phyloP scores from a whole-genome alignment of 1,284 basidiomycete species.

The Cryptococcus neoformans region DNA sequence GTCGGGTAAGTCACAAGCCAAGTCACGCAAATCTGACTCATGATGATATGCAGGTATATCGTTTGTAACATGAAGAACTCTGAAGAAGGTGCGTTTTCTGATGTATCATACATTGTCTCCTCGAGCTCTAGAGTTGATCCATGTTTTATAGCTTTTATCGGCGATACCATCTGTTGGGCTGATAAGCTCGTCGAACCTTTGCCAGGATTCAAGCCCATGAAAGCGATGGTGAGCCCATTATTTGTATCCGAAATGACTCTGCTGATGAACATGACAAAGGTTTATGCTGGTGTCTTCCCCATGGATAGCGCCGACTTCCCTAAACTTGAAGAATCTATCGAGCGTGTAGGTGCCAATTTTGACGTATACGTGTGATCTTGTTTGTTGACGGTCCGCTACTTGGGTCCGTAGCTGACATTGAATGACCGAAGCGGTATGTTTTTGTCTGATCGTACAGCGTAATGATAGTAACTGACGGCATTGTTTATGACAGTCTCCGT shows the following conservation, averaged over 20 bases:
- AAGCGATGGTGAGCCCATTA: slow-evolving; percentile 72
- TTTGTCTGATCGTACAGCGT: neutral
- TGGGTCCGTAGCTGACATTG: slow-evolving; percentile 28
- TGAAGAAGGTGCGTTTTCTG: slow-evolving; percentile 67
- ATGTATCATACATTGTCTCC: neutral
- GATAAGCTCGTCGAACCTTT: slow-evolving; percentile 77
- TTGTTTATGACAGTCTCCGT: slow-evolving; percentile 89
- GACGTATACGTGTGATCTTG: neutral
- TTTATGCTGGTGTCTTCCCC: slow-evolving; percentile 94
- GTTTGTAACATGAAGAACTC: slow-evolving; percentile 98
- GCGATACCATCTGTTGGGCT: slow-evolving; percentile 83
- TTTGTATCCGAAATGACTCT: neutral
- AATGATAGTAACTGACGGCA: slow-evolving; percentile 58
- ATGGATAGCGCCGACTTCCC: slow-evolving; percentile 86
- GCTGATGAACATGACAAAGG: slow-evolving; percentile 52
- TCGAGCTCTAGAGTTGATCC: neutral
- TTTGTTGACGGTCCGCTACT: slow-evolving; percentile 7
- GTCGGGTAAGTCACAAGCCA: slow-evolving; percentile 66
- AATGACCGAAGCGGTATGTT: slow-evolving; percentile 43
- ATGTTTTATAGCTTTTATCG: slow-evolving; percentile 46
- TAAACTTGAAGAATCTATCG: slow-evolving; percentile 94
- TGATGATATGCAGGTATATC: slow-evolving; percentile 24
- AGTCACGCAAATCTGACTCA: slow-evolving; percentile 22
- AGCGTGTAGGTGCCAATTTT: slow-evolving; percentile 59
- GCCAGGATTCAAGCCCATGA: slow-evolving; percentile 87